phyloP scores from a whole-genome alignment of 306 rosid species.

The Mimosa bimucronata region DNA sequence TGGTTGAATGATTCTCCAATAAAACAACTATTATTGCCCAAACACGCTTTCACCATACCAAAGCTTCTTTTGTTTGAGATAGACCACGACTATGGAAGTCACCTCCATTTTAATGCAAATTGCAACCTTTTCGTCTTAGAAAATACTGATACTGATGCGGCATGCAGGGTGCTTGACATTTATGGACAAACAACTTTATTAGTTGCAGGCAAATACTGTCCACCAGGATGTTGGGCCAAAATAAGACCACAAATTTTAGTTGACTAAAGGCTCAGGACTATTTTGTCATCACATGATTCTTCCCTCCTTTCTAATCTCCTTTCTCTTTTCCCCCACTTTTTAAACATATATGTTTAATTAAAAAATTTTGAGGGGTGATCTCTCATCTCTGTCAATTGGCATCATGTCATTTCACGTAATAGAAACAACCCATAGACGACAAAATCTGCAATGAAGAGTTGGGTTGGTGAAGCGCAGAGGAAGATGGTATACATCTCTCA shows the following conservation, averaged over 20 bases:
- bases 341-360: no score
- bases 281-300: neutral
- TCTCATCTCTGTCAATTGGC: neutral
- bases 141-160: neutral
- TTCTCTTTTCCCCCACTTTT: no score
- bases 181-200: neutral
- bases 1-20: no score
- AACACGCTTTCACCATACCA: no score
- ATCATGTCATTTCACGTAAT: neutral
- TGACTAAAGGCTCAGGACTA: constrained; percentile 18
- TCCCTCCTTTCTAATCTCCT: neutral
- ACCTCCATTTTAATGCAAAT: neutral
- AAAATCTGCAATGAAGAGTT: neutral
- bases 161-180: neutral
- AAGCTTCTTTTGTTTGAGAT: neutral
- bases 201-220: no score
- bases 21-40: no score
- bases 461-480: neutral
- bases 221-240: neutral
- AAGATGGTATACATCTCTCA: neutral
- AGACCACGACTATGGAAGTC: neutral
- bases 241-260: neutral
- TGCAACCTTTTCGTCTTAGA: neutral
- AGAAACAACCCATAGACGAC: neutral
- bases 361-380: neutral